These are phyloP conservation scores for Phytophthora hybrid DNA, from an alignment of 352 stramenopile genomes.

Conservation along the genomic window DNA sequence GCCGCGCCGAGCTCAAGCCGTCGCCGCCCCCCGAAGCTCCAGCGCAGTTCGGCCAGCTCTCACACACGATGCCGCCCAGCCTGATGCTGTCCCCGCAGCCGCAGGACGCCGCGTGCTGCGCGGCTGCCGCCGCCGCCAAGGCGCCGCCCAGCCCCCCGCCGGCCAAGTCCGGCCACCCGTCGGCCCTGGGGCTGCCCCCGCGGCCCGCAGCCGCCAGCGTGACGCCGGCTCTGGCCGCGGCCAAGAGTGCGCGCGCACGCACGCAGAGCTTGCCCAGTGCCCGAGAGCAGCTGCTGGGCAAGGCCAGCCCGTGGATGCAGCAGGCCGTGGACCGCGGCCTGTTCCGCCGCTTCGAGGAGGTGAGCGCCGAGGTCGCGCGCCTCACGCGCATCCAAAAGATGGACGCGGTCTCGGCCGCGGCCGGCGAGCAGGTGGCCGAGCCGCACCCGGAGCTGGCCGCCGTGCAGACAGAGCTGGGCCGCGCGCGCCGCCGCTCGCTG, in stretches of 20 bases:
- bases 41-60: not conserved
- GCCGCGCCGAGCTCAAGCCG: slow-evolving; percentile 14
- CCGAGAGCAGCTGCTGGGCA: slow-evolving; percentile 11
- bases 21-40: slow-evolving; percentile 1
- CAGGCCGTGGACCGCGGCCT: slow-evolving; percentile 61
- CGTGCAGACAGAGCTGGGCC: slow-evolving; percentile 53
- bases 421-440: slow-evolving; percentile 17
- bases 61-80: slow-evolving; percentile 31
- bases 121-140: slow-evolving; percentile 11
- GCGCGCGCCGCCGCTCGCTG: slow-evolving; percentile 51
- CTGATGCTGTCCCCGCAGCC: slow-evolving; percentile 34
- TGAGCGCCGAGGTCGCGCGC: slow-evolving; percentile 56
- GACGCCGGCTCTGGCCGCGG: not conserved
- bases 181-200: slow-evolving; percentile 13
- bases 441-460: slow-evolving; percentile 46
- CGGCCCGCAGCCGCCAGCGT: slow-evolving; percentile 23
- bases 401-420: slow-evolving; percentile 30
- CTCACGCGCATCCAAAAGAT: slow-evolving; percentile 50
- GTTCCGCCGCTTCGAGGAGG: slow-evolving; percentile 66
- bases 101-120: slow-evolving; percentile 18
- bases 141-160: slow-evolving; percentile 1
- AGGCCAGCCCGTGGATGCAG: slow-evolving; percentile 32
- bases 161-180: slow-evolving; percentile 6
- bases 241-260: slow-evolving; percentile 22
- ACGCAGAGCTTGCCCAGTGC: slow-evolving; percentile 43